A percentile compares a stretch with the other conserved stretches of the same genome.
Conservation (phyloP, 176 grass and related monocot genomes). For the Triticum dicoccoides region DNA sequence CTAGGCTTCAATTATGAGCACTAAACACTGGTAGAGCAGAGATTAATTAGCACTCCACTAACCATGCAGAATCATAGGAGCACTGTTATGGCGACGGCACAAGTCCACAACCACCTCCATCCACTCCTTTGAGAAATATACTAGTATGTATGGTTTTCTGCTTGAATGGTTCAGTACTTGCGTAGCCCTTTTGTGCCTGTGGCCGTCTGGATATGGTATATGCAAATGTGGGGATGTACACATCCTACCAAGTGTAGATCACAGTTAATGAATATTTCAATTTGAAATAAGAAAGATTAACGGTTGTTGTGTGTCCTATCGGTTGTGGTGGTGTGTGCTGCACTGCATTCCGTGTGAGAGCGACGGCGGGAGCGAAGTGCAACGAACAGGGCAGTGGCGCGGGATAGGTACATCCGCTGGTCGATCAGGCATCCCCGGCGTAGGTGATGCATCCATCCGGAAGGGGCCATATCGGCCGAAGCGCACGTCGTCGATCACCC, state of each 20-base stretch:
- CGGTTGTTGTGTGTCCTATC: neutral
- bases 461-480: neutral
- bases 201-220: too few relatives aligned
- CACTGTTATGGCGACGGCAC: constrained; percentile 10
- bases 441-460: too few relatives aligned
- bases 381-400: neutral
- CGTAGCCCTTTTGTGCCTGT: too few relatives aligned
- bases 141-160: neutral
- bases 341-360: constrained; percentile 13
- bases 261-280: too few relatives aligned
- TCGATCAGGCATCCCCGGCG: too few relatives aligned
- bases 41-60: constrained; percentile 28
- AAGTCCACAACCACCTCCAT: constrained; percentile 18
- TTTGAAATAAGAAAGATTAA: too few relatives aligned
- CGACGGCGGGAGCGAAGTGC: constrained; percentile 8
- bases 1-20: constrained; percentile 45
- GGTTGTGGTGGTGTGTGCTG: neutral
- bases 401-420: too few relatives aligned
- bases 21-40: constrained; percentile 33
- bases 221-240: too few relatives aligned
- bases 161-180: neutral
- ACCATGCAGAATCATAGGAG: constrained; percentile 13
- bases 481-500: neutral
- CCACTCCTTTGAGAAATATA: neutral
- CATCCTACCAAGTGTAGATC: too few relatives aligned